These are phyloP conservation scores for Phialophora verrucosa DNA, from an alignment of 2,329 filamentous ascomycete genomes.

Conservation along the genomic window DNA sequence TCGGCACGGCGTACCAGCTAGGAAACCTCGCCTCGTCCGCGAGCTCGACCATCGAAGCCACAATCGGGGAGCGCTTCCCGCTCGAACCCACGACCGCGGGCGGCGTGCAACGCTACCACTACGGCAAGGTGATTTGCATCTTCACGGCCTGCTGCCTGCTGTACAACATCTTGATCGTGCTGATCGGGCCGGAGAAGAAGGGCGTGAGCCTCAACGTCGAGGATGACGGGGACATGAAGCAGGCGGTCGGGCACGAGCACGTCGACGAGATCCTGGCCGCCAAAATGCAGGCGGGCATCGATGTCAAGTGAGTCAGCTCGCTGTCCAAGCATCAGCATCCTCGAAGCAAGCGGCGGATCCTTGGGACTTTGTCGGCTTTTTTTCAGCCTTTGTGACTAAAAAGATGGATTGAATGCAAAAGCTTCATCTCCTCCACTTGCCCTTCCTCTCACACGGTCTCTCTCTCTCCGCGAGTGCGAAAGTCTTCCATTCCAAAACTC, in stretches of 20 bases:
- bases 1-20: slow-evolving; percentile 68
- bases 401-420: background rate
- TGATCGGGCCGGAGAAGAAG: slow-evolving; percentile 56
- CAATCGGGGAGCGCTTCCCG: slow-evolving; percentile 75
- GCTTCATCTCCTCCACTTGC: too few species aligned
- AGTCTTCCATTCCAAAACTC: too few species aligned
- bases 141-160: slow-evolving; percentile 85
- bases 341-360: background rate
- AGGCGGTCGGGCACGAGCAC: slow-evolving; percentile 36
- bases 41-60: slow-evolving; percentile 76
- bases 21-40: slow-evolving; percentile 66
- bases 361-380: background rate
- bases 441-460: too few species aligned
- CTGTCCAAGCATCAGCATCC: background rate
- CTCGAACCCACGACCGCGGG: slow-evolving; percentile 59
- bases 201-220: slow-evolving; percentile 55
- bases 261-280: background rate
- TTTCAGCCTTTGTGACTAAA: background rate
- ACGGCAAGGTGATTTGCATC: slow-evolving; percentile 85
- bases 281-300: background rate
- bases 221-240: slow-evolving; percentile 54
- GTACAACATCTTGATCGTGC: slow-evolving; percentile 60
- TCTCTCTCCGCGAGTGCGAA: too few species aligned
- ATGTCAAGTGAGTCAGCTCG: background rate
- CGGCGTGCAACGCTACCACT: slow-evolving; percentile 65